phyloP scores from a whole-genome alignment of 805 yeast species.

The Metschnikowia henanensis region DNA sequence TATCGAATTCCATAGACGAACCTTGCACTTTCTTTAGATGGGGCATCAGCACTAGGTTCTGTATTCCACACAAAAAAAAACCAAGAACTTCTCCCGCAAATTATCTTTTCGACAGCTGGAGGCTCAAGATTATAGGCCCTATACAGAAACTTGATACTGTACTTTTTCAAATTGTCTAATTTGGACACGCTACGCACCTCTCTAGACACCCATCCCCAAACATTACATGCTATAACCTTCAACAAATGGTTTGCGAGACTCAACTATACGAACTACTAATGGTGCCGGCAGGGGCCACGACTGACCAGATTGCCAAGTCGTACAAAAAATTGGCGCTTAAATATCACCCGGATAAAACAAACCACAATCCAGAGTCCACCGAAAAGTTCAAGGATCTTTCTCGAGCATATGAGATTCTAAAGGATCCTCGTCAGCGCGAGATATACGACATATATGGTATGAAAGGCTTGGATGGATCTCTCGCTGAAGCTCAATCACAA shows the following conservation, averaged over 20 bases:
- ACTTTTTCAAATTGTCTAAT: not conserved
- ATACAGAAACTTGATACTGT: too few relatives aligned
- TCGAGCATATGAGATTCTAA: conserved; percentile 64
- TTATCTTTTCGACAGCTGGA: not conserved
- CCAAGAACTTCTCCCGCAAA: not conserved
- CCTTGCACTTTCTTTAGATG: conserved; percentile 3
- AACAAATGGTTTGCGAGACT: conserved; percentile 23
- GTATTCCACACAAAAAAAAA: not conserved
- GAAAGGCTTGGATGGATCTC: conserved; percentile 38
- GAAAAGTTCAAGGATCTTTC: conserved; percentile 60
- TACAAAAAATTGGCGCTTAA: conserved; percentile 43
- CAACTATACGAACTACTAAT: conserved; percentile 37
- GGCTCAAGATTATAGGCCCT: too few relatives aligned
- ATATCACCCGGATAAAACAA: conserved; percentile 68
- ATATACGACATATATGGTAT: conserved; percentile 57
- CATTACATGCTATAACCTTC: not conserved
- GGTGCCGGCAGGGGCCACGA: conserved; percentile 31
- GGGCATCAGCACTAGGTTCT: conserved; percentile 2
- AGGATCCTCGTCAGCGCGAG: conserved; percentile 44
- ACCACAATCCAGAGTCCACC: conserved; percentile 48
- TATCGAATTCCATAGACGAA: conserved; percentile 18
- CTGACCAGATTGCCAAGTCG: conserved; percentile 43
- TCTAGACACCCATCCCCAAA: not conserved
- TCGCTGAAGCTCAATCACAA: conserved; percentile 3
- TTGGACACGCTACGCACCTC: not conserved